Evolutionary conservation across 352 stramenopile species (phyloP).

Genomic region (Phytophthora sojae): DNA sequence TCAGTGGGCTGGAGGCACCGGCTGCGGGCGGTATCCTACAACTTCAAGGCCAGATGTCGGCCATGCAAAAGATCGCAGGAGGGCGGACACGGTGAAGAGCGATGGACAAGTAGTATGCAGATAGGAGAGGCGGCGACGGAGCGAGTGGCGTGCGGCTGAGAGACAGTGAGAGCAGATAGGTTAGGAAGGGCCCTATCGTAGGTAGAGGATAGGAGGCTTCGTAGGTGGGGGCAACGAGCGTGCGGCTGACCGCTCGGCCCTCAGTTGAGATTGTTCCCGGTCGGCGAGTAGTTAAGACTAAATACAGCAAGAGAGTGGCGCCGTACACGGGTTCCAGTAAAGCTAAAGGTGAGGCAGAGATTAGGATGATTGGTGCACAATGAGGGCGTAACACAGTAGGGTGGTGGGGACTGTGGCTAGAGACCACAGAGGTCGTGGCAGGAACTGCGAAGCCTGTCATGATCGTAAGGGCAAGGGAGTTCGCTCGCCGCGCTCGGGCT

Average conservation of each 20-base stretch:
- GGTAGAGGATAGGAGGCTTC: conserved; percentile 4
- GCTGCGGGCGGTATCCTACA: no score
- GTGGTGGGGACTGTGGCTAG: not conserved
- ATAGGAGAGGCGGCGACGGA: not conserved
- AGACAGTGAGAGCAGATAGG: not conserved
- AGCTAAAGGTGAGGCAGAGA: conserved; percentile 3
- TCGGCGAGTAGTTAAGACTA: not conserved
- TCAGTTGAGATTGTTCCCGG: not conserved
- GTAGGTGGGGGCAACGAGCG: not conserved
- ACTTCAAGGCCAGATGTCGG: no score
- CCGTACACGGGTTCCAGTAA: conserved; percentile 4
- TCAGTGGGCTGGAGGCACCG: conserved; percentile 1
- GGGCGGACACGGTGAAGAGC: not conserved
- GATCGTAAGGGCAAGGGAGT: no score
- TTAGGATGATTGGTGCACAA: not conserved
- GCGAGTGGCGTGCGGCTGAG: not conserved
- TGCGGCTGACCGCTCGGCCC: no score
- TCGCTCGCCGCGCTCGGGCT: no score
- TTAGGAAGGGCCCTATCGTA: conserved; percentile 2
- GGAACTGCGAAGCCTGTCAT: not conserved
- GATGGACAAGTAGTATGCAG: not conserved
- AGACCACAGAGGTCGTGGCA: not conserved
- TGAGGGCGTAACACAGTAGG: not conserved
- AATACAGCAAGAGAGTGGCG: conserved; percentile 2
- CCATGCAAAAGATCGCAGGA: no score